Conservation (phyloP, 148 eudicot genomes). For the Pouteria glomerata region DNA sequence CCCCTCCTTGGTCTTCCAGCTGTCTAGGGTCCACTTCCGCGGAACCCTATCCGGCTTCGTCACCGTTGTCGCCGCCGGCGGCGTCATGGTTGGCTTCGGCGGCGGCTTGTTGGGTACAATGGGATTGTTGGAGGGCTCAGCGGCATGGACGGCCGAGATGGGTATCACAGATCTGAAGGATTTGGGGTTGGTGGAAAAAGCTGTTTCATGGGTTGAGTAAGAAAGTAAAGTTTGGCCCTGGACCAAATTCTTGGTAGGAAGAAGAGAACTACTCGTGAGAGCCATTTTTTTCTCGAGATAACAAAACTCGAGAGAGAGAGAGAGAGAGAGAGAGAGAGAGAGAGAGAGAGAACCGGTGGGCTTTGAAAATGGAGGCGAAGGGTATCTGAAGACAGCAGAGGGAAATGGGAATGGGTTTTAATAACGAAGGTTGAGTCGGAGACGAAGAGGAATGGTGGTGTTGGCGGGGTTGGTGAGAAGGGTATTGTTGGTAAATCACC, state of each 20-base stretch:
- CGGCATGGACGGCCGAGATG: constrained; percentile 44
- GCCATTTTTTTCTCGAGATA: constrained; percentile 31
- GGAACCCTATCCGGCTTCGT: constrained; percentile 9
- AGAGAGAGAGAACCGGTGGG: neutral
- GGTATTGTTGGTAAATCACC: no score
- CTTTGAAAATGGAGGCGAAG: neutral
- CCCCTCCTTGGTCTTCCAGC: constrained; percentile 45
- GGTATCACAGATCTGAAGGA: constrained; percentile 21
- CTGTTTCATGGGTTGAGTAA: constrained; percentile 16
- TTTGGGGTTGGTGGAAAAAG: constrained; percentile 15
- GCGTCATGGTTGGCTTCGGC: constrained; percentile 13
- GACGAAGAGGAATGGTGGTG: neutral
- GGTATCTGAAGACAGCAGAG: constrained; percentile 10
- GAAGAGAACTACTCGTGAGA: constrained; percentile 32
- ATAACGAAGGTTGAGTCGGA: neutral
- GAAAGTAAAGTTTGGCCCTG: constrained; percentile 3
- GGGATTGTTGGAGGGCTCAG: constrained; percentile 32
- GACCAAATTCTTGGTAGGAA: constrained; percentile 19
- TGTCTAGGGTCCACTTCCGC: constrained; percentile 31
- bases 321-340: constrained; percentile 3
- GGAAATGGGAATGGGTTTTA: constrained; percentile 8
- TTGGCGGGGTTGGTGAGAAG: constrained; percentile 13
- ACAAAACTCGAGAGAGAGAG: constrained; percentile 15
- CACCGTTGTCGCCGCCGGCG: constrained; percentile 7
- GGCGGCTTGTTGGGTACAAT: constrained; percentile 18